phyloP scores from a whole-genome alignment of 768 basidiomycete genomes.

The Trametes cubensis region DNA sequence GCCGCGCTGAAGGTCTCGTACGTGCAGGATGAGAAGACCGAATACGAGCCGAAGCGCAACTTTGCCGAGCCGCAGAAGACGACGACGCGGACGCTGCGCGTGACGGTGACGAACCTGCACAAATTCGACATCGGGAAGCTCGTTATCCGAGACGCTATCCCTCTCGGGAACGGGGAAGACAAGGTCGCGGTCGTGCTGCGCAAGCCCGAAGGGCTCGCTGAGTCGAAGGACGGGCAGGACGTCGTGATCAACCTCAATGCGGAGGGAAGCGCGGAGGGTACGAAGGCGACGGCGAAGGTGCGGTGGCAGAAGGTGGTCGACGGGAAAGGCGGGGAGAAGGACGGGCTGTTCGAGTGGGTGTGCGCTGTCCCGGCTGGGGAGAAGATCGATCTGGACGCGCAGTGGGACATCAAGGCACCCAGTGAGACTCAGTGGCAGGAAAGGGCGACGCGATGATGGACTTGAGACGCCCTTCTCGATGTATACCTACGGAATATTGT shows the following conservation, averaged over 20 bases:
- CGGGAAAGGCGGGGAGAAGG: conserved; percentile 53
- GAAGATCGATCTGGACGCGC: conserved; percentile 47
- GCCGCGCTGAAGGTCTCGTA: conserved; percentile 41
- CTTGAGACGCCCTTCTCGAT: too few species aligned
- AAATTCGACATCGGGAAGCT: conserved; percentile 46
- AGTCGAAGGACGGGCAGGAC: conserved; percentile 44
- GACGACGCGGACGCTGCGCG: conserved; percentile 44
- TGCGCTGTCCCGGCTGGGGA: conserved; percentile 46
- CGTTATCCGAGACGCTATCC: conserved; percentile 49
- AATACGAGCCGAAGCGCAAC: conserved; percentile 41
- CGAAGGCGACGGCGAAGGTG: conserved; percentile 25
- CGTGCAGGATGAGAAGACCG: conserved; percentile 41
- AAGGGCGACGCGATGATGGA: background rate
- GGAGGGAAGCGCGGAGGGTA: conserved; percentile 27
- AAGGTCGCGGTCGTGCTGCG: conserved; percentile 48
- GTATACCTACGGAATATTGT: too few species aligned
- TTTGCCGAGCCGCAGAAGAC: conserved; percentile 49
- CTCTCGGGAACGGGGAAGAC: conserved; percentile 43
- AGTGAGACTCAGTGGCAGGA: conserved; percentile 34
- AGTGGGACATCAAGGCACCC: conserved; percentile 57
- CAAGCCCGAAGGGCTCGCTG: conserved; percentile 50
- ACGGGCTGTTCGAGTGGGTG: conserved; percentile 60
- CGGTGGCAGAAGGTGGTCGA: conserved; percentile 44
- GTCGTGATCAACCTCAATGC: conserved; percentile 43
- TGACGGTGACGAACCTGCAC: conserved; percentile 51